phyloP scores from a whole-genome alignment of 176 grass and related monocot genomes.

The Carex littledalei region DNA sequence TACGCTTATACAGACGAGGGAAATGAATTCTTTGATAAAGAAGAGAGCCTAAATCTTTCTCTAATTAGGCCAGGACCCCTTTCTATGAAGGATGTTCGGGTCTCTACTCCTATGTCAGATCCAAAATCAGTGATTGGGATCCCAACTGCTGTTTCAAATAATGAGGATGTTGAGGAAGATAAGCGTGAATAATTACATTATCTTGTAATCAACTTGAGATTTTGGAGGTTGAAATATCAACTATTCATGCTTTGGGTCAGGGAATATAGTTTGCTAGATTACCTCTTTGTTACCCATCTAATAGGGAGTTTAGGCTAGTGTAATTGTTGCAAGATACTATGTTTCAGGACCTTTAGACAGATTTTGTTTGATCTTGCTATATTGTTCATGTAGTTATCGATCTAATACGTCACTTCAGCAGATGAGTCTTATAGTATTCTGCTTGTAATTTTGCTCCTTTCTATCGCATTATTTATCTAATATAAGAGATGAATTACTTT shows the following conservation, averaged over 20 bases:
- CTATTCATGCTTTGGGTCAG: not conserved
- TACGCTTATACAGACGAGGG: slow-evolving; percentile 46
- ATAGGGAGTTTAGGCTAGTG: not conserved
- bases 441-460: not conserved
- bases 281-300: not conserved
- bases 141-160: slow-evolving; percentile 17
- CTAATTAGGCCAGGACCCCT: slow-evolving; percentile 78
- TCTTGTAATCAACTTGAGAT: not conserved
- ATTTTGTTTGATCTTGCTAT: slow-evolving; percentile 10
- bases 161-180: slow-evolving; percentile 76
- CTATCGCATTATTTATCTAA: not conserved
- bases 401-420: not conserved
- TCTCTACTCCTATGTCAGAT: slow-evolving; percentile 42
- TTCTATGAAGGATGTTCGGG: slow-evolving; percentile 49
- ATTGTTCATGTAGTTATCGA: slow-evolving; percentile 11
- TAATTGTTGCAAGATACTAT: slow-evolving; percentile 9
- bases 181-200: slow-evolving; percentile 57
- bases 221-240: slow-evolving; percentile 13
- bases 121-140: slow-evolving; percentile 35
- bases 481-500: not conserved
- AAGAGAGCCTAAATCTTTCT: slow-evolving; percentile 55
- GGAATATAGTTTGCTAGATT: slow-evolving; percentile 19
- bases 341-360: slow-evolving; percentile 10
- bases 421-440: not conserved
- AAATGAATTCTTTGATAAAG: slow-evolving; percentile 71